These are phyloP conservation scores for Galerina marginata DNA, from an alignment of 768 basidiomycete species.

Conservation along the genomic window DNA sequence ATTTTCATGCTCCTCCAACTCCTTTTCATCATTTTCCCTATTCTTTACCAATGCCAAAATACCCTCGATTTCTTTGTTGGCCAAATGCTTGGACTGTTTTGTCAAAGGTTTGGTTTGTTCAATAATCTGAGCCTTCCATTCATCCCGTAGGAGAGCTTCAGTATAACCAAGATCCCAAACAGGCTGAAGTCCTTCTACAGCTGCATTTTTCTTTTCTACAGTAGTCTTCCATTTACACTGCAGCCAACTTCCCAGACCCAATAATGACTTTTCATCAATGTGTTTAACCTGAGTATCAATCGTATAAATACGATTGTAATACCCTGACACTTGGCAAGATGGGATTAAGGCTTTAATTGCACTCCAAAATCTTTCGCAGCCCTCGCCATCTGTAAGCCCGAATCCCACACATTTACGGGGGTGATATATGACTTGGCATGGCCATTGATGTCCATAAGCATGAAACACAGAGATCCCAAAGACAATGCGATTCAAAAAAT, in stretches of 20 bases:
- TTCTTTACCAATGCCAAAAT: background rate
- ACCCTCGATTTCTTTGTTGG: background rate
- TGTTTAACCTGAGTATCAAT: slow-evolving; percentile 16
- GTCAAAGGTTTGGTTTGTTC: background rate
- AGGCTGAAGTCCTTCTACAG: background rate
- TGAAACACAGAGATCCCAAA: slow-evolving; percentile 43
- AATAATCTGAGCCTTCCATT: background rate
- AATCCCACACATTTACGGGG: slow-evolving; percentile 19
- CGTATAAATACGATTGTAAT: slow-evolving; percentile 14
- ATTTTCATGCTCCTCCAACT: too few species aligned
- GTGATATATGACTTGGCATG: slow-evolving; percentile 40
- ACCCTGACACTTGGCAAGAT: slow-evolving; percentile 4
- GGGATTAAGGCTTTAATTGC: background rate
- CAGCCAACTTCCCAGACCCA: slow-evolving; percentile 3
- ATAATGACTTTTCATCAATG: slow-evolving; percentile 3
- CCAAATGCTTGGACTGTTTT: background rate
- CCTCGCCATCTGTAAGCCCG: background rate
- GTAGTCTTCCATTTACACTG: slow-evolving; percentile 1
- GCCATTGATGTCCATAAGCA: slow-evolving; percentile 44
- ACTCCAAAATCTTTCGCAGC: background rate
- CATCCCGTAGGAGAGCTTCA: background rate
- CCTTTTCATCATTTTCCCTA: background rate
- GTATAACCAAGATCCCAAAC: background rate
- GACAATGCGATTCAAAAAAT: slow-evolving; percentile 24
- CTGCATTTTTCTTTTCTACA: background rate